Conservation (phyloP, 2,329 filamentous ascomycete genomes). For the Emericellopsis atlantica region DNA sequence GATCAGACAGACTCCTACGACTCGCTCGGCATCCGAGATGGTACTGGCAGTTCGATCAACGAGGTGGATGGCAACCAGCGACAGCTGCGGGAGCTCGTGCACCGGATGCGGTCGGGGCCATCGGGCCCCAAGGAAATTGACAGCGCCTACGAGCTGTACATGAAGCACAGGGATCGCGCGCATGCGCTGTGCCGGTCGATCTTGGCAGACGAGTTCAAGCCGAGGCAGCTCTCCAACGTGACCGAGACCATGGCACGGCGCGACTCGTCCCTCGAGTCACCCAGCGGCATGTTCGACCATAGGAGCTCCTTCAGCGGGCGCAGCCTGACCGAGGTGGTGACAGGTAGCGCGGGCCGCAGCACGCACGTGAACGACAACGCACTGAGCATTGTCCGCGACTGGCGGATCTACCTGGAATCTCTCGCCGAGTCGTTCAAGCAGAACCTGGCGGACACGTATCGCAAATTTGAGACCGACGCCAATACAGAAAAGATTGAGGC, state of each 20-base stretch:
- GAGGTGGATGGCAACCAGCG: slow-evolving; percentile 19
- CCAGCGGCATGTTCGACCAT: slow-evolving; percentile 18
- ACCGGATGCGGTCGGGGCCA: slow-evolving; percentile 20
- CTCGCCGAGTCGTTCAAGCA: slow-evolving; percentile 25
- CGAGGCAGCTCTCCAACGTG: slow-evolving; percentile 7
- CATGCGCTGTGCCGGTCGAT: slow-evolving; percentile 25
- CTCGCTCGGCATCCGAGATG: slow-evolving; percentile 12
- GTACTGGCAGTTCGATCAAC: slow-evolving; percentile 10
- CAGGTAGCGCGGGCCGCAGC: slow-evolving; percentile 8
- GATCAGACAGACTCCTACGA: slow-evolving; percentile 14
- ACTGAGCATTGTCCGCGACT: slow-evolving; percentile 27
- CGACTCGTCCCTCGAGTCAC: slow-evolving; percentile 17
- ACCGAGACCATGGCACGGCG: slow-evolving; percentile 11
- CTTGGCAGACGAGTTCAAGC: slow-evolving; percentile 24
- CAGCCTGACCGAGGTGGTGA: slow-evolving; percentile 18
- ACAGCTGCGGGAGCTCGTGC: slow-evolving; percentile 20
- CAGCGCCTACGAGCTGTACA: slow-evolving; percentile 28
- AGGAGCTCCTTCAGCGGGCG: slow-evolving; percentile 23
- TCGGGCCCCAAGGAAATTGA: slow-evolving; percentile 24
- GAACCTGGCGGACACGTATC: slow-evolving; percentile 31
- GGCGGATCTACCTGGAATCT: slow-evolving; percentile 27
- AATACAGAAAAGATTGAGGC: slow-evolving; percentile 27
- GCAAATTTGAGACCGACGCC: slow-evolving; percentile 28
- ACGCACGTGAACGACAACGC: slow-evolving; percentile 16
- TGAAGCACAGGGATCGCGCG: slow-evolving; percentile 25